phyloP scores from a whole-genome alignment of 2,329 filamentous ascomycete genomes.

The Pseudogymnoascus sp. region DNA sequence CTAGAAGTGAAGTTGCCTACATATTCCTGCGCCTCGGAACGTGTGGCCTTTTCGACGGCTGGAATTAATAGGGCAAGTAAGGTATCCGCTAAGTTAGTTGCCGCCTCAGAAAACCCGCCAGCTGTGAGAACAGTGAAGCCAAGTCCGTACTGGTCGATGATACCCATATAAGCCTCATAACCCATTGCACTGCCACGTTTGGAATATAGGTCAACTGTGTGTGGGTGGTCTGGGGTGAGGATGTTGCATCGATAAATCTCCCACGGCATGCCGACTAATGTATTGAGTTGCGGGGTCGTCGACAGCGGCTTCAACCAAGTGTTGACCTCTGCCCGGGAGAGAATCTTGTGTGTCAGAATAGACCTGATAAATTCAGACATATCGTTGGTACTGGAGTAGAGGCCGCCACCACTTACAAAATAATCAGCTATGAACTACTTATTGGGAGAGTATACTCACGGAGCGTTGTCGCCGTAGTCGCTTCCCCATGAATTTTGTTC shows the following conservation, averaged over 20 bases:
- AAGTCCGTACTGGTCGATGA: conserved; percentile 1
- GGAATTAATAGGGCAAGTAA: background rate
- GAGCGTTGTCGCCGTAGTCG: background rate
- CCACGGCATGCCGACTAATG: conserved; percentile 7
- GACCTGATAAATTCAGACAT: conserved; percentile 24
- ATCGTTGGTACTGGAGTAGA: conserved; percentile 29
- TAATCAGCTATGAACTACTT: background rate
- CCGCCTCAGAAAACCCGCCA: background rate
- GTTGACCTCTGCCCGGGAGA: background rate
- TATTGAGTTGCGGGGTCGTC: background rate
- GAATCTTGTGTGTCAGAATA: background rate
- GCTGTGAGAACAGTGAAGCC: background rate
- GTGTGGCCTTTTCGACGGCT: background rate
- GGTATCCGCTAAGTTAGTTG: background rate
- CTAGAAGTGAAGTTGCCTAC: background rate
- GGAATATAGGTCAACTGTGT: conserved; percentile 3
- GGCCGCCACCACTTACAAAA: conserved; percentile 30
- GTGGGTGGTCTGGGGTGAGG: background rate
- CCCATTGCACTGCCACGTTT: conserved; percentile 3
- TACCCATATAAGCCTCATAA: background rate
- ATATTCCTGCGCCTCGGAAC: background rate
- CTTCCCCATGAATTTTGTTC: background rate
- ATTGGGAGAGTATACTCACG: background rate
- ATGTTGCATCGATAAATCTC: background rate
- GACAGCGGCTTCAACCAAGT: conserved; percentile 12